Evolutionary conservation across 306 rosid species (phyloP).

Genomic region (Vigna angularis): DNA sequence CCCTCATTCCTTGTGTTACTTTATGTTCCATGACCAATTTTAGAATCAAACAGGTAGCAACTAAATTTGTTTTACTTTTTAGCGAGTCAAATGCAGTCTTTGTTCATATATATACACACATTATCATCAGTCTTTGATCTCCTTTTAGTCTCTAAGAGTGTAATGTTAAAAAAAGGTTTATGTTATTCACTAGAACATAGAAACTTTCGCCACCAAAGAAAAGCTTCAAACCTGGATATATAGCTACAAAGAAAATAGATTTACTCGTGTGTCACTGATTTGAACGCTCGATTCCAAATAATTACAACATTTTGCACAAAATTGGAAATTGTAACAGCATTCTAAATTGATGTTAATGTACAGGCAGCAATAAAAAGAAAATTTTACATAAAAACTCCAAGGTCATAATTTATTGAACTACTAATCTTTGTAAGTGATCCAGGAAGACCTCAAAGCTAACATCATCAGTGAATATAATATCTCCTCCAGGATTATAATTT

Average conservation of each 20-base stretch:
- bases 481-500: constrained; percentile 80
- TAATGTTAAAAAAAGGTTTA: too few species aligned
- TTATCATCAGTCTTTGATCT: too few species aligned
- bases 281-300: constrained; percentile 30
- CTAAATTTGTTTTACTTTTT: too few species aligned
- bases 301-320: constrained; percentile 50
- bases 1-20: too few species aligned
- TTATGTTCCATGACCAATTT: too few species aligned
- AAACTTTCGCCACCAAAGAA: neutral
- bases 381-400: constrained; percentile 38
- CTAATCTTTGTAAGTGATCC: constrained; percentile 97
- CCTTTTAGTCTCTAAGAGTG: too few species aligned
- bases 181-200: neutral
- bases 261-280: constrained; percentile 1
- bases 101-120: too few species aligned
- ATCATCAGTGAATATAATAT: constrained; percentile 88
- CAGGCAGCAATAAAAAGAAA: constrained; percentile 34
- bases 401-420: constrained; percentile 65
- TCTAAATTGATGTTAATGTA: constrained; percentile 39
- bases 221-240: neutral
- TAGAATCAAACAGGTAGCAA: too few species aligned
- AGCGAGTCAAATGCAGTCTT: too few species aligned
- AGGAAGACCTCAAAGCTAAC: constrained; percentile 96
- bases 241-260: neutral
- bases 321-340: constrained; percentile 22